Conservation (phyloP, 2,329 filamentous ascomycete genomes). For the Myriosclerotinia duriaeana region DNA sequence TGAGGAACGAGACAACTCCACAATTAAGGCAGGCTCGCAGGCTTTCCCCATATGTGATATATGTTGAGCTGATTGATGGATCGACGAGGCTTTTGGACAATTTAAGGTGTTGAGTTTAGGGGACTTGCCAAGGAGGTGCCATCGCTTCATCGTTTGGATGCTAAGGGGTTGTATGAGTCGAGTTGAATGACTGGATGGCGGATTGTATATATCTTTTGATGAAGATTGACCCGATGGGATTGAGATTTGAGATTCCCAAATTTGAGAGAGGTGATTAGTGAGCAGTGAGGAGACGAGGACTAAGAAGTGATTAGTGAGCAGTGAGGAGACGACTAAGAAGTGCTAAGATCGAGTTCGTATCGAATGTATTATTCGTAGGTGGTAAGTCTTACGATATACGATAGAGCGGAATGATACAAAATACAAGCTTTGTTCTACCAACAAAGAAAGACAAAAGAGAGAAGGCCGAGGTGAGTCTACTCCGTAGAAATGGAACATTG, state of each 20-base stretch:
- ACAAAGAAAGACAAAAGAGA: neutral
- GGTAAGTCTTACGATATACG: neutral
- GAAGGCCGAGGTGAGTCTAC: neutral
- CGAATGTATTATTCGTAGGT: neutral
- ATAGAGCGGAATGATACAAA: neutral
- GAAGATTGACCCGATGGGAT: neutral
- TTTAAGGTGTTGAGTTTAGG: neutral
- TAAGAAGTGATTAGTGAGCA: neutral
- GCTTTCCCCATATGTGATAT: neutral
- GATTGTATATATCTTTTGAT: neutral
- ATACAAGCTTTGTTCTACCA: neutral
- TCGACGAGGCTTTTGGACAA: neutral
- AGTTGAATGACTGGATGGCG: neutral
- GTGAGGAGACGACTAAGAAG: neutral
- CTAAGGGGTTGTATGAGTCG: neutral
- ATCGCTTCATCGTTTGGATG: neutral
- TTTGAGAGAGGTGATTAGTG: neutral
- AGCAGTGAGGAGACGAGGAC: neutral
- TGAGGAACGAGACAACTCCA: neutral
- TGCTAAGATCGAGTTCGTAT: neutral
- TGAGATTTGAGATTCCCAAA: neutral
- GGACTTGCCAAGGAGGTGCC: too few relatives aligned
- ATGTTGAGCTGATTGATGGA: neutral
- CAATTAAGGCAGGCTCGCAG: conserved; percentile 5
- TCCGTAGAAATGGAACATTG: neutral